A percentile compares a stretch with the other conserved stretches of the same genome.
phyloP scores from a whole-genome alignment of 495 filamentous ascomycete species.

The Penicilliopsis zonata region DNA sequence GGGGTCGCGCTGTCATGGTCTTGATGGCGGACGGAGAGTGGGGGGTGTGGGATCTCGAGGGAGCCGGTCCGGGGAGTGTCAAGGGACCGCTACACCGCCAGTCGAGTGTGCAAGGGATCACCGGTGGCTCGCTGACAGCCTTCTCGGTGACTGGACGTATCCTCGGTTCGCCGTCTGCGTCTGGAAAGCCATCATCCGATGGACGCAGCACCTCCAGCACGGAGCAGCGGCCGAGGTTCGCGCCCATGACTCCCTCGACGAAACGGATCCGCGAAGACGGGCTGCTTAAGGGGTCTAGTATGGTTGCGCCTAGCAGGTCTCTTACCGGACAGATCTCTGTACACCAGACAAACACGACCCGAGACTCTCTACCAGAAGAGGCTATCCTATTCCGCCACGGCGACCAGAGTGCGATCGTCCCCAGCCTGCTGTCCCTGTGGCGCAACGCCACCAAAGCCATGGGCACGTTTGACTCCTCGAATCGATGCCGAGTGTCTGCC shows the following conservation, averaged over 20 bases:
- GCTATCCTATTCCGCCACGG: conserved; percentile 56
- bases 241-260: conserved; percentile 77
- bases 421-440: conserved; percentile 57
- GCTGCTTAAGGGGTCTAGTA: conserved; percentile 34
- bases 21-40: conserved; percentile 80
- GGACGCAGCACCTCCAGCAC: too few species aligned
- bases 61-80: conserved; percentile 41
- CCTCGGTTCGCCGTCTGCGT: conserved; percentile 24
- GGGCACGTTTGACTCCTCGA: conserved; percentile 40
- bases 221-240: conserved; percentile 45
- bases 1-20: conserved; percentile 62
- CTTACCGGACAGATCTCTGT: conserved; percentile 57
- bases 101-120: conserved; percentile 41
- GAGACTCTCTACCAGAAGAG: conserved; percentile 44
- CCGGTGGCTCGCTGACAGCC: conserved; percentile 49
- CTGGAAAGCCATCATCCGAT: conserved; percentile 29
- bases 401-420: conserved; percentile 47
- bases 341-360: conserved; percentile 28
- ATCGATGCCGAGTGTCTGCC: conserved; percentile 29
- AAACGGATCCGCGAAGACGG: conserved; percentile 46
- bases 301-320: conserved; percentile 17
- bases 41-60: conserved; percentile 86
- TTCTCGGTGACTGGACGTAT: conserved; percentile 64
- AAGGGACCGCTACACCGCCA: conserved; percentile 46
- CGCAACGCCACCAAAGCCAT: conserved; percentile 46